Conservation (phyloP, 129 eudicot species). For the Artemisia tridentata region DNA sequence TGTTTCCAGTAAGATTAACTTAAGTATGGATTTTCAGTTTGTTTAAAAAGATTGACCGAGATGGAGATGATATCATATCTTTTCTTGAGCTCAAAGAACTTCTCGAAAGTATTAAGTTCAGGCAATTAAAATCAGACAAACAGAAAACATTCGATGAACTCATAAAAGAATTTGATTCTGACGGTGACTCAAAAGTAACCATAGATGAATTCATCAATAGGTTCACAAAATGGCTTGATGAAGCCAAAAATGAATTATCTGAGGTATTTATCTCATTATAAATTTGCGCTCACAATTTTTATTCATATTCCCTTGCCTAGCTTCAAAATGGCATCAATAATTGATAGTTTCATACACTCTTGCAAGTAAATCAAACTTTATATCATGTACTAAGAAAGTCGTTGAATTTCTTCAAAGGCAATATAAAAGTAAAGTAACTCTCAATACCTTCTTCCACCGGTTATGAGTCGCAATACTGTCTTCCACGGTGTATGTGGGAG, state of each 20-base stretch:
- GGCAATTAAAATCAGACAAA: constrained; percentile 45
- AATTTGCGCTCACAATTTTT: background rate
- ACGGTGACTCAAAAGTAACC: constrained; percentile 52
- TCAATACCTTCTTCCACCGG: too few relatives aligned
- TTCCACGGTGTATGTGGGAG: too few relatives aligned
- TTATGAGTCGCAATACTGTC: too few relatives aligned
- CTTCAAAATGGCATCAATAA: background rate
- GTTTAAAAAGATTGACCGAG: constrained; percentile 53
- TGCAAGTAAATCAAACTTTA: background rate
- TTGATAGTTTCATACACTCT: background rate
- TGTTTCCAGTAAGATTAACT: background rate
- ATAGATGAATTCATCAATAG: constrained; percentile 59
- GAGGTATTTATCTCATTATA: constrained; percentile 34
- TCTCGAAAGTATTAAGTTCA: constrained; percentile 45
- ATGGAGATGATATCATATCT: constrained; percentile 53
- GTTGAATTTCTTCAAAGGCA: background rate
- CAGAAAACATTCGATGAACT: constrained; percentile 49
- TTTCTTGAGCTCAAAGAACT: constrained; percentile 57
- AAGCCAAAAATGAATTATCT: constrained; percentile 53
- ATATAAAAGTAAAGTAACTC: too few relatives aligned
- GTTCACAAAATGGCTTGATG: constrained; percentile 67
- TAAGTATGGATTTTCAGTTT: constrained; percentile 39
- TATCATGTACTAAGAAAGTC: background rate
- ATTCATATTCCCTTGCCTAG: background rate
- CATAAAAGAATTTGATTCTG: constrained; percentile 52